Evolutionary conservation across 2,329 filamentous ascomycete species (phyloP).

Genomic region (Pseudogymnoascus verrucosus): DNA sequence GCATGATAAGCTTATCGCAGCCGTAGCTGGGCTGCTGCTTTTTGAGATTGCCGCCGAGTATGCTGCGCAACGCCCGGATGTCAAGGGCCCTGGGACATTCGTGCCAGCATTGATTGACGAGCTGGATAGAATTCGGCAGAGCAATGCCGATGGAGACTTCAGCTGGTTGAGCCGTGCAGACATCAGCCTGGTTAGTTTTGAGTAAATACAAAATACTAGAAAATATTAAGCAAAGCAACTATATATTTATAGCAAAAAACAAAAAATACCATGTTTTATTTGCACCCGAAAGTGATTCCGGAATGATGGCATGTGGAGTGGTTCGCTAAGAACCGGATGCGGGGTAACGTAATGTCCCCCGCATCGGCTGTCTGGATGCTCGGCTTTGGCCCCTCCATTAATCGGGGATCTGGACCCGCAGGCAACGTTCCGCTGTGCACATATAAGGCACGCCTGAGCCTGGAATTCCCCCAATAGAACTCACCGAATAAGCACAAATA

Average conservation of each 20-base stretch:
- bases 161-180: constrained; percentile 37
- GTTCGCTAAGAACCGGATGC: not conserved
- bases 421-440: not conserved
- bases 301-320: not conserved
- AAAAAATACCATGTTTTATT: not conserved
- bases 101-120: constrained; percentile 78
- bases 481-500: not conserved
- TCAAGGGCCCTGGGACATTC: constrained; percentile 78
- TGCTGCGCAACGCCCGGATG: constrained; percentile 59
- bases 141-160: constrained; percentile 39
- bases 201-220: not conserved
- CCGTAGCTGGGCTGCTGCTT: constrained; percentile 63
- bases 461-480: not conserved
- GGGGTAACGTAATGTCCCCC: not conserved
- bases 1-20: constrained; percentile 61
- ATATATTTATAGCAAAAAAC: not conserved
- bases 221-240: not conserved
- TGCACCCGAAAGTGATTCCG: not conserved
- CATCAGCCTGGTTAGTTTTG: not conserved
- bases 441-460: not conserved
- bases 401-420: constrained; percentile 1
- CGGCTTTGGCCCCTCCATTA: not conserved
- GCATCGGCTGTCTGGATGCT: constrained; percentile 2
- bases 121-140: constrained; percentile 42
- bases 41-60: constrained; percentile 61